Percentiles rank a stretch among this genome's conserved stretches.
Conservation (phyloP, 495 filamentous ascomycete species). For the Lindgomyces ingoldianus region DNA sequence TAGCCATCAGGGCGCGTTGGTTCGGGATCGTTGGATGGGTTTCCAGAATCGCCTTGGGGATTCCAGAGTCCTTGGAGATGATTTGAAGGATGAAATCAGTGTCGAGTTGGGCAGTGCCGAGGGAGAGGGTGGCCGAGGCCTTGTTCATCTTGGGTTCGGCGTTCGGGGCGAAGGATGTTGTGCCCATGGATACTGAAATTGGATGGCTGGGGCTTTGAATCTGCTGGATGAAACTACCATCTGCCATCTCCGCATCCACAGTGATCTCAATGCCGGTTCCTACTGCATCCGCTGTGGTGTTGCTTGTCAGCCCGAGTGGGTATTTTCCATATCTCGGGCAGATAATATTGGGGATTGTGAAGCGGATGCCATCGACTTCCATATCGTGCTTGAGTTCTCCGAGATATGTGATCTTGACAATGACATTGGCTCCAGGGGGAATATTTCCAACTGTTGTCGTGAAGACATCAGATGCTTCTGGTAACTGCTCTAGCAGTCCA, state of each 20-base stretch:
- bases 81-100: slow-evolving; percentile 59
- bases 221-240: slow-evolving; percentile 56
- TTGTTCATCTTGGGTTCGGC: slow-evolving; percentile 54
- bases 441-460: slow-evolving; percentile 65
- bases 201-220: slow-evolving; percentile 69
- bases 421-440: slow-evolving; percentile 53
- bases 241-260: slow-evolving; percentile 61
- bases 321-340: slow-evolving; percentile 62
- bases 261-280: slow-evolving; percentile 56
- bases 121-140: slow-evolving; percentile 62
- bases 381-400: slow-evolving; percentile 68
- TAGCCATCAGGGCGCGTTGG: slow-evolving; percentile 67
- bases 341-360: slow-evolving; percentile 64
- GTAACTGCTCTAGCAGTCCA: slow-evolving; percentile 61
- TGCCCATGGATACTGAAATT: slow-evolving; percentile 63
- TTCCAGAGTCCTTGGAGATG: slow-evolving; percentile 55
- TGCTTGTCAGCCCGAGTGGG: slow-evolving; percentile 40
- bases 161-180: slow-evolving; percentile 50
- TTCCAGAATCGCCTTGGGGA: slow-evolving; percentile 64
- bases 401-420: slow-evolving; percentile 63
- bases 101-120: slow-evolving; percentile 51
- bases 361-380: slow-evolving; percentile 62
- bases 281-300: slow-evolving; percentile 17
- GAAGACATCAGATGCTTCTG: slow-evolving; percentile 62
- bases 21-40: slow-evolving; percentile 59